A percentile compares a stretch with the other conserved stretches of the same genome.
These are phyloP conservation scores for Penicillium longicatenatum DNA, from an alignment of 495 filamentous ascomycete species.

Conservation along the genomic window DNA sequence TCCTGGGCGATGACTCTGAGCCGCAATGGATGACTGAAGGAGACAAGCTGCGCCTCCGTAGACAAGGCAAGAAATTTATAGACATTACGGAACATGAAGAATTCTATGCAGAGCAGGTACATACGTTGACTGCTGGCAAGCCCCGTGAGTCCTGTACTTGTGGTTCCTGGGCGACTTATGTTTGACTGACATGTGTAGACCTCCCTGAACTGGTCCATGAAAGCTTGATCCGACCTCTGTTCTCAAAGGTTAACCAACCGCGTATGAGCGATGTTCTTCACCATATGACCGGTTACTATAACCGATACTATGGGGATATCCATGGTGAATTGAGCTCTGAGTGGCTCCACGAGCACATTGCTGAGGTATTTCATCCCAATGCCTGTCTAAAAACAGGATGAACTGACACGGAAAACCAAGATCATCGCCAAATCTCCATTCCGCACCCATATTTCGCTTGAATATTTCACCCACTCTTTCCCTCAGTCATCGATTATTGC, in stretches of 20 bases:
- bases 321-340: slow-evolving; percentile 13
- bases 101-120: slow-evolving; percentile 12
- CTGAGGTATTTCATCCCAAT: slow-evolving; percentile 8
- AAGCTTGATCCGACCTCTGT: slow-evolving; percentile 13
- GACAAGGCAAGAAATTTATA: slow-evolving; percentile 14
- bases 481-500: slow-evolving; percentile 18
- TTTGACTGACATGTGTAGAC: slow-evolving; percentile 5
- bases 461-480: slow-evolving; percentile 19
- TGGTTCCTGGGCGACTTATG: background rate
- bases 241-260: slow-evolving; percentile 6
- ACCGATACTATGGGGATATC: slow-evolving; percentile 14
- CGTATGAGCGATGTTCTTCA: slow-evolving; percentile 10
- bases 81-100: slow-evolving; percentile 18
- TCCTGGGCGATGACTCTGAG: slow-evolving; percentile 3
- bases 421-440: slow-evolving; percentile 13
- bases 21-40: slow-evolving; percentile 18
- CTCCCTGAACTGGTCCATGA: slow-evolving; percentile 15
- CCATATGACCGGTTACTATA: slow-evolving; percentile 19
- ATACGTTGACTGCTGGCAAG: slow-evolving; percentile 5
- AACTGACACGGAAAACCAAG: background rate
- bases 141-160: slow-evolving; percentile 1
- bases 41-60: slow-evolving; percentile 16
- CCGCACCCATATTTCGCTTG: slow-evolving; percentile 17
- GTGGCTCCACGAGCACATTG: slow-evolving; percentile 18
- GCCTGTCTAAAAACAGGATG: background rate